phyloP scores from a whole-genome alignment of 2,329 filamentous ascomycete species.

The Coleophoma crateriformis region DNA sequence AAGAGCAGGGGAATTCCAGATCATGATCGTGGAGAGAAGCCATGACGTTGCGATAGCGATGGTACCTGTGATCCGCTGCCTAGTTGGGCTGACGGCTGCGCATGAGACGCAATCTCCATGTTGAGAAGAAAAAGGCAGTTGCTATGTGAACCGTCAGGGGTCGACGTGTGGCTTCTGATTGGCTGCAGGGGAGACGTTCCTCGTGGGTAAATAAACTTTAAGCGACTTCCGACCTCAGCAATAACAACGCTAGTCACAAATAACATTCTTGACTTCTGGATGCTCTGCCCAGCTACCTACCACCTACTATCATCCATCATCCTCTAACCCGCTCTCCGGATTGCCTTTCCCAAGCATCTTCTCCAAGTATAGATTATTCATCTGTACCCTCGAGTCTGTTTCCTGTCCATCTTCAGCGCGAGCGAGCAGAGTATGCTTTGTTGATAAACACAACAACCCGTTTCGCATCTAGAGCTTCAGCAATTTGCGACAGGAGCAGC shows the following conservation, averaged over 20 bases:
- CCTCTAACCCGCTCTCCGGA: not conserved
- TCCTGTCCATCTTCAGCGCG: not conserved
- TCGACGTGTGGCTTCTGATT: no score
- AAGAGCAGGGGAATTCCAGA: conserved; percentile 53
- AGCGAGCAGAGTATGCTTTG: conserved; percentile 14
- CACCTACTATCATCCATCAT: not conserved
- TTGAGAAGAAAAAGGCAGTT: not conserved
- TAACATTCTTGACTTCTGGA: no score
- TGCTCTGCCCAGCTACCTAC: not conserved
- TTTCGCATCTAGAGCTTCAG: not conserved
- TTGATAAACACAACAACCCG: conserved; percentile 9
- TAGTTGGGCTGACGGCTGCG: not conserved
- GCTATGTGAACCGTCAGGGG: no score
- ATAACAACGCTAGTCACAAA: no score
- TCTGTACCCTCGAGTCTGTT: not conserved
- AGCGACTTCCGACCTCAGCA: no score
- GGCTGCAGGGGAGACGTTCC: no score
- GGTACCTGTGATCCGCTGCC: conserved; percentile 1
- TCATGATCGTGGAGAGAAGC: conserved; percentile 22
- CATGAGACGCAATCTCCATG: not conserved
- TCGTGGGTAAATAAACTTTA: no score
- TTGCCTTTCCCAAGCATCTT: not conserved
- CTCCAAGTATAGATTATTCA: conserved; percentile 7
- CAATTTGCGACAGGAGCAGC: no score
- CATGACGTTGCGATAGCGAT: not conserved